Conservation (phyloP, 176 grass and related monocot genomes). For the Phyllostachys edulis region DNA sequence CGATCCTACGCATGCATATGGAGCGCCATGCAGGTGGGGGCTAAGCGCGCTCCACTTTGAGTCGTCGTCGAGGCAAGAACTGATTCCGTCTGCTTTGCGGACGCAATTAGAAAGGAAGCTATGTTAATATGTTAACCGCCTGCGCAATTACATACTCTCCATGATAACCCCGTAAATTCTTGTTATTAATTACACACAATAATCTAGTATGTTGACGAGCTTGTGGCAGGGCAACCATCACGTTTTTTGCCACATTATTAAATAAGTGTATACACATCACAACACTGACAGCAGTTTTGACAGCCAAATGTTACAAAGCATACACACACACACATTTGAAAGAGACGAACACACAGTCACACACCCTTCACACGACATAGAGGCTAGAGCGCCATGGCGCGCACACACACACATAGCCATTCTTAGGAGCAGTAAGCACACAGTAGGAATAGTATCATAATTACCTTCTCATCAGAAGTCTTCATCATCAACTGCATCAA, state of each 20-base stretch:
- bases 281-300: neutral
- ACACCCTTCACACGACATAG: neutral
- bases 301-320: neutral
- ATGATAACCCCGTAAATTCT: too few relatives aligned
- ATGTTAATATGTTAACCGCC: too few relatives aligned
- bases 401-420: neutral
- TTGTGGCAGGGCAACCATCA: neutral
- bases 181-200: neutral
- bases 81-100: too few relatives aligned
- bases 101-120: too few relatives aligned
- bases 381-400: neutral
- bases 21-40: too few relatives aligned
- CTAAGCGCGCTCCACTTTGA: too few relatives aligned
- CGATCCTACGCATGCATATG: too few relatives aligned
- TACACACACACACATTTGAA: neutral
- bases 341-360: too few relatives aligned
- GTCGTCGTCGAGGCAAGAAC: too few relatives aligned
- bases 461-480: neutral
- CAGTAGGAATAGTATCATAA: neutral
- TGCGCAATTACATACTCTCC: too few relatives aligned
- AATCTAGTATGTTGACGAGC: neutral
- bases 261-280: neutral
- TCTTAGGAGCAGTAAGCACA: neutral
- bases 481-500: neutral
- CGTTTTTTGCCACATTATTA: neutral